phyloP scores from a whole-genome alignment of 495 filamentous ascomycete species.

The Penicillium bovifimosum region DNA sequence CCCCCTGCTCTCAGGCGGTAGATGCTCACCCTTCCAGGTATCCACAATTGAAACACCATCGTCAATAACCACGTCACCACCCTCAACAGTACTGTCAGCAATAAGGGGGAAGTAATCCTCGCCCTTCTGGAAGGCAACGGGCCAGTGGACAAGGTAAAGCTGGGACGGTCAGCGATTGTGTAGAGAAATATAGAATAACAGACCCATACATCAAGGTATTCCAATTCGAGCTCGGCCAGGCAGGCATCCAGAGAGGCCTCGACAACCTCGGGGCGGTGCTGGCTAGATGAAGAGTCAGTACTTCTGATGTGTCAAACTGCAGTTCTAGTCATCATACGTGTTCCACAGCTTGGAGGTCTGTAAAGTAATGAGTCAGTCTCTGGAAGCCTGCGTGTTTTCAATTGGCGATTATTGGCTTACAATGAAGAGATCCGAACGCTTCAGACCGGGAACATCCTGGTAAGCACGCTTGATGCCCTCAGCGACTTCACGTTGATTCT shows the following conservation, averaged over 20 bases:
- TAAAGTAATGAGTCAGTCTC: neutral
- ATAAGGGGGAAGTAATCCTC: conserved; percentile 40
- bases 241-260: conserved; percentile 43
- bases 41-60: conserved; percentile 46
- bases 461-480: conserved; percentile 43
- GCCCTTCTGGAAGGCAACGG: conserved; percentile 43
- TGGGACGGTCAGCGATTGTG: conserved; percentile 6
- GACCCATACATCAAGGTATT: conserved; percentile 42
- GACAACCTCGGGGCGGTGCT: conserved; percentile 43
- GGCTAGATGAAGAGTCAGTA: conserved; percentile 19
- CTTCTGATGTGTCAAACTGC: neutral
- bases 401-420: conserved; percentile 17
- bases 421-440: conserved; percentile 48
- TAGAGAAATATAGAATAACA: neutral
- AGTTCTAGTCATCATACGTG: conserved; percentile 5
- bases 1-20: neutral
- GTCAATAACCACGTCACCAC: conserved; percentile 41
- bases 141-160: conserved; percentile 51
- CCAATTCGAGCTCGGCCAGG: conserved; percentile 43
- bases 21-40: conserved; percentile 42
- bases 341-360: conserved; percentile 50
- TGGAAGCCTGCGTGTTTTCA: neutral
- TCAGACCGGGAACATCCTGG: conserved; percentile 42
- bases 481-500: conserved; percentile 46
- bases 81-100: conserved; percentile 29